These are phyloP conservation scores for Fusarium pseudograminearum DNA, from an alignment of 2,329 filamentous ascomycete genomes.

Conservation along the genomic window DNA sequence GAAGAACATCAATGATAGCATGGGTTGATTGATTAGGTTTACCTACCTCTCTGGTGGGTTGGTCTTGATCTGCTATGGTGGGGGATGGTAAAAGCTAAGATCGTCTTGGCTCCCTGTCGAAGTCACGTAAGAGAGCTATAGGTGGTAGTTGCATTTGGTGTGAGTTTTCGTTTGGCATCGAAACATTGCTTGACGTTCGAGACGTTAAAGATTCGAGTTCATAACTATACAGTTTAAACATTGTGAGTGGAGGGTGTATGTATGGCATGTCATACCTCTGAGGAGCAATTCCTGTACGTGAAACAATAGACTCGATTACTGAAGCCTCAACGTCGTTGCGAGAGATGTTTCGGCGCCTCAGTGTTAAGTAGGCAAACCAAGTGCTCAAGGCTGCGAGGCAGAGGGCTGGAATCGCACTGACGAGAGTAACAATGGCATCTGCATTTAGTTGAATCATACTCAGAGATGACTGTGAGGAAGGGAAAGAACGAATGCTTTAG, in stretches of 20 bases:
- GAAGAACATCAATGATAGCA: too few relatives aligned
- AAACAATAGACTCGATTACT: background rate
- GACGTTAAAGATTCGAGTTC: too few relatives aligned
- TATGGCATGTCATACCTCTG: background rate
- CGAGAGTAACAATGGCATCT: background rate
- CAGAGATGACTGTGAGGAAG: too few relatives aligned
- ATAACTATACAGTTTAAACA: background rate
- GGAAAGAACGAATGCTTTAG: too few relatives aligned
- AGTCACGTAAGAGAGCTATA: too few relatives aligned
- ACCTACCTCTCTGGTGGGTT: background rate
- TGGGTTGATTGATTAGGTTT: background rate
- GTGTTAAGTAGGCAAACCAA: conserved; percentile 7
- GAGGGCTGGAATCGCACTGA: background rate
- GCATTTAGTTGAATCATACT: background rate
- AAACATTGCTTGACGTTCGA: accelerated
- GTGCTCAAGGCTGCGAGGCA: background rate
- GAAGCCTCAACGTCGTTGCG: background rate
- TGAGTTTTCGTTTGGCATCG: background rate
- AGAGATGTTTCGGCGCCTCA: background rate
- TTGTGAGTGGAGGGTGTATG: background rate
- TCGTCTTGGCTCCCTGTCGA: background rate
- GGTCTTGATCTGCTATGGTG: background rate
- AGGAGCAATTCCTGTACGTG: background rate
- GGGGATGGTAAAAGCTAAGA: too few relatives aligned
- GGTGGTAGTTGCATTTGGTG: background rate